A percentile compares a stretch with the other conserved stretches of the same genome.
Conservation (phyloP, 805 yeast genomes). For the Blastobotrys peoriensis region DNA sequence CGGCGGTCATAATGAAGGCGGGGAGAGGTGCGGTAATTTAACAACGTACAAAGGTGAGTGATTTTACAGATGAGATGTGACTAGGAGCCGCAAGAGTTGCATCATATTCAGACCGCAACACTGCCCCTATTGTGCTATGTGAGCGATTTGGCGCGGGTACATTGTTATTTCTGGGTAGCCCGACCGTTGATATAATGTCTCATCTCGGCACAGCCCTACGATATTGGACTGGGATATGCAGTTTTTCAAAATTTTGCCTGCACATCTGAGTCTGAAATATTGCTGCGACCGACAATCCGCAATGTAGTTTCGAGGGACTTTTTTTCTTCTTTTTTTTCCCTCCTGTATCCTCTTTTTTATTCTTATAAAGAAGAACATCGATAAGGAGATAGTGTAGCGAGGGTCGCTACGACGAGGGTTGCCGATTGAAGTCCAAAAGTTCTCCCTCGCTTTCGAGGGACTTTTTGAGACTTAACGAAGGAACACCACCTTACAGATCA, state of each 20-base stretch:
- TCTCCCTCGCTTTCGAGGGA: constrained; percentile 21
- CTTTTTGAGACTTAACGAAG: not conserved
- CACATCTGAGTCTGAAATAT: constrained; percentile 4
- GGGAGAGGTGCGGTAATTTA: no score
- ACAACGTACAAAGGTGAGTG: no score
- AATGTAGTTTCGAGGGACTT: not conserved
- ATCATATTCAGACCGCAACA: no score
- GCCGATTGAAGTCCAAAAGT: constrained; percentile 25
- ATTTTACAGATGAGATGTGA: no score
- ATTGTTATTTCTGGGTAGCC: constrained; percentile 34
- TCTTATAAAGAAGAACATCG: not conserved
- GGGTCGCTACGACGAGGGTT: constrained; percentile 23
- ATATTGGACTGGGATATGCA: not conserved
- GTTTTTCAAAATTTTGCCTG: not conserved
- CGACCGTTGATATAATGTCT: constrained; percentile 18
- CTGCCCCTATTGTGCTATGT: no score
- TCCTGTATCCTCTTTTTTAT: constrained; percentile 10
- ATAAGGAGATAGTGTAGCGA: not conserved
- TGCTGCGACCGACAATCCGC: not conserved
- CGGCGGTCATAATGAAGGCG: no score
- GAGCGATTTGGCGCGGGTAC: no score
- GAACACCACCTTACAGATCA: constrained; percentile 2
- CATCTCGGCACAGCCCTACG: constrained; percentile 1
- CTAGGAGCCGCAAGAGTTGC: no score
- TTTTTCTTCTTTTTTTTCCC: constrained; percentile 8